A percentile compares a stretch with the other conserved stretches of the same genome.
These are phyloP conservation scores for Xylariaceae sp. DNA, from an alignment of 2,329 filamentous ascomycete genomes.

Conservation along the genomic window DNA sequence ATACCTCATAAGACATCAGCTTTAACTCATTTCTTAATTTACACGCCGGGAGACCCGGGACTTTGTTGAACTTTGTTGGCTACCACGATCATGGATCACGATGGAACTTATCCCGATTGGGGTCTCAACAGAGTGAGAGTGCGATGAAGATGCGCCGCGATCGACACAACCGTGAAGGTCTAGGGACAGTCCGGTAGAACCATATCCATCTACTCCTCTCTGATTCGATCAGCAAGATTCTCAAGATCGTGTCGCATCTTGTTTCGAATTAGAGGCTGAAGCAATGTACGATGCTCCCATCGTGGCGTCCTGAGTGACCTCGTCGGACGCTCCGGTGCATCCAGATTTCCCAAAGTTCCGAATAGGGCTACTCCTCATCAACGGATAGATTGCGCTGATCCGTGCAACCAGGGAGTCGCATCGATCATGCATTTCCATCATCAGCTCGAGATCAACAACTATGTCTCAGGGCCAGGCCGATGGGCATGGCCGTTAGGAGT, in stretches of 20 bases:
- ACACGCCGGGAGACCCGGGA: too few relatives aligned
- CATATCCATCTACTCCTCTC: neutral
- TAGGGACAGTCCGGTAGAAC: neutral
- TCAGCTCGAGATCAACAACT: too few relatives aligned
- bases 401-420: too few relatives aligned
- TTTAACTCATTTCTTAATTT: too few relatives aligned
- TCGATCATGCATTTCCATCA: too few relatives aligned
- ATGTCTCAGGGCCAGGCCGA: too few relatives aligned
- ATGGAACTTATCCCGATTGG: constrained; percentile 6
- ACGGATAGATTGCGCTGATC: too few relatives aligned
- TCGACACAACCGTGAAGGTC: too few relatives aligned
- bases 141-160: neutral
- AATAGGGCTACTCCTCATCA: too few relatives aligned
- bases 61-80: neutral
- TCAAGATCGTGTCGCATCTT: neutral
- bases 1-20: neutral
- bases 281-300: neutral
- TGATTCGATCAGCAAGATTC: neutral
- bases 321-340: neutral
- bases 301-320: constrained; percentile 5
- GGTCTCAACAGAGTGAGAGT: constrained; percentile 6
- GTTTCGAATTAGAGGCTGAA: neutral
- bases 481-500: too few relatives aligned
- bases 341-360: too few relatives aligned
- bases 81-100: neutral